These are phyloP conservation scores for Phaeoacremonium minimum DNA, from an alignment of 2,329 filamentous ascomycete species.

Conservation along the genomic window DNA sequence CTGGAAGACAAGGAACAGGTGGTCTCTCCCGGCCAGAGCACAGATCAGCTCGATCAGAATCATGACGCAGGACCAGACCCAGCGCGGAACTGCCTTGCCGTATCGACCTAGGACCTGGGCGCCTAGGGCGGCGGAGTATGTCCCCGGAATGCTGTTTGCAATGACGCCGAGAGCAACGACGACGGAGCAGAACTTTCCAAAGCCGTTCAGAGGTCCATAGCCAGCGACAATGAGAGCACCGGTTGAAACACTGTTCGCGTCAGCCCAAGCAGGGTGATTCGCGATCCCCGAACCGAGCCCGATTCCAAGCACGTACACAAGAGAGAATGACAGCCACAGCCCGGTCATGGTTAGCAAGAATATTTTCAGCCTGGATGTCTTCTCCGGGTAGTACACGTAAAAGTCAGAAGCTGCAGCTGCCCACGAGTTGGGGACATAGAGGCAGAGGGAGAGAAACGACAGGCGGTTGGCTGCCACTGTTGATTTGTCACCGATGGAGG, in stretches of 20 bases:
- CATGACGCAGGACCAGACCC: conserved; percentile 60
- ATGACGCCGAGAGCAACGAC: conserved; percentile 61
- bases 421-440: conserved; percentile 62
- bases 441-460: conserved; percentile 66
- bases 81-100: conserved; percentile 53
- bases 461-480: conserved; percentile 54
- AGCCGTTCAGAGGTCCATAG: conserved; percentile 52
- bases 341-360: conserved; percentile 54
- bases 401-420: conserved; percentile 61
- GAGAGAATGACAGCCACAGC: conserved; percentile 52
- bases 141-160: conserved; percentile 61
- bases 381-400: conserved; percentile 47
- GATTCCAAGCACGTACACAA: conserved; percentile 58
- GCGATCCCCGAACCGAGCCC: conserved; percentile 56
- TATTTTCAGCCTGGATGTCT: conserved; percentile 25
- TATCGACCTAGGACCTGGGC: conserved; percentile 62
- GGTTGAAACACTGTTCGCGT: conserved; percentile 53
- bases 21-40: conserved; percentile 55
- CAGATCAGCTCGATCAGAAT: conserved; percentile 61
- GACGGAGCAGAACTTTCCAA: conserved; percentile 65
- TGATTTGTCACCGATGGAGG: conserved; percentile 43
- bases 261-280: conserved; percentile 46
- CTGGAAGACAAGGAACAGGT: conserved; percentile 61
- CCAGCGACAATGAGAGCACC: conserved; percentile 62
- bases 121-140: conserved; percentile 62